A percentile compares a stretch with the other conserved stretches of the same genome.
Conservation (phyloP, 1,284 basidiomycete genomes). For the Leccinum pallidistipes region DNA sequence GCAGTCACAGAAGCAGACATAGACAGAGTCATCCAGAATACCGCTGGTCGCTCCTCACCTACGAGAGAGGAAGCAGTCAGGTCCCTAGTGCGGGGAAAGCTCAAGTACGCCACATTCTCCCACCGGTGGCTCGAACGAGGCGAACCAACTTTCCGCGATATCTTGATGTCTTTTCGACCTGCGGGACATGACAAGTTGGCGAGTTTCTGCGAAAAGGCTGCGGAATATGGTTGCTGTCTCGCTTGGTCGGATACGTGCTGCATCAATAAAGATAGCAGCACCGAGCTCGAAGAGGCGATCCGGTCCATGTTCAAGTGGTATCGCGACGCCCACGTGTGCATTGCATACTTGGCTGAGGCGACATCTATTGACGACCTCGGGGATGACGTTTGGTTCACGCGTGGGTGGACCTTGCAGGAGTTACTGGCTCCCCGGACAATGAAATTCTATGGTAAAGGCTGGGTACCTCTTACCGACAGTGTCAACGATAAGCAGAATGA, state of each 20-base stretch:
- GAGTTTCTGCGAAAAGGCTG: constrained; percentile 29
- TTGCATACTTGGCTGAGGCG: constrained; percentile 34
- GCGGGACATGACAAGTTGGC: constrained; percentile 30
- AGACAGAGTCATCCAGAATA: too few species aligned
- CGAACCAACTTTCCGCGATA: constrained; percentile 56
- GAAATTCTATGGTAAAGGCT: constrained; percentile 32
- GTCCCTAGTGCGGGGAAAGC: too few species aligned
- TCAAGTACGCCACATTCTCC: background rate
- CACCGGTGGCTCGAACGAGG: constrained; percentile 26
- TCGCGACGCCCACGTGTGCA: constrained; percentile 31
- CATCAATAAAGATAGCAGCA: constrained; percentile 31
- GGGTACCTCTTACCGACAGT: constrained; percentile 25
- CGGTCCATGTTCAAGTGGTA: constrained; percentile 38
- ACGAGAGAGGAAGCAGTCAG: too few species aligned
- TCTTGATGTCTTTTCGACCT: constrained; percentile 32
- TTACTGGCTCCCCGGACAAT: constrained; percentile 29
- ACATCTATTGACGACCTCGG: constrained; percentile 29
- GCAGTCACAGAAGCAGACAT: constrained; percentile 18
- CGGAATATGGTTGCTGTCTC: constrained; percentile 28
- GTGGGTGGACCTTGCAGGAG: constrained; percentile 34
- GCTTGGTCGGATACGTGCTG: constrained; percentile 36
- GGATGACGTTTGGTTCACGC: constrained; percentile 36
- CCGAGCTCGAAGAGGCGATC: constrained; percentile 34
- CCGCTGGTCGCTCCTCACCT: too few species aligned
- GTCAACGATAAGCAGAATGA: constrained; percentile 29